A percentile compares a stretch with the other conserved stretches of the same genome.
Evolutionary conservation across 495 filamentous ascomycete genomes (phyloP).

Genomic region (Trichocladium antarcticum): DNA sequence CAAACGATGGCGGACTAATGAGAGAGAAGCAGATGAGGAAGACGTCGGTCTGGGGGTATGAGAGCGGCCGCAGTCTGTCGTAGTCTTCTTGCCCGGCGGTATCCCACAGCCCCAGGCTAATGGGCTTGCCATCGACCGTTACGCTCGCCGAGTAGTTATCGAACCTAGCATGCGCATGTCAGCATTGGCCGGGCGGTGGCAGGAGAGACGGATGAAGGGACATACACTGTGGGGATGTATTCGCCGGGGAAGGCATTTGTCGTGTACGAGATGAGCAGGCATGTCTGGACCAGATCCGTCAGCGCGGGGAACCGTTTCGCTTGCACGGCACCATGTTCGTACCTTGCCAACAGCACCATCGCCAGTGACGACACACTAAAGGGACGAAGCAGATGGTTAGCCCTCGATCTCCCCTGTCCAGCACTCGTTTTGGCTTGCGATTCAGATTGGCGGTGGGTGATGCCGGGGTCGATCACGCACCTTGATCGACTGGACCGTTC

Average conservation of each 20-base stretch:
- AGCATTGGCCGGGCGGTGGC: constrained; percentile 44
- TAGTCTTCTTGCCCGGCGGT: constrained; percentile 98
- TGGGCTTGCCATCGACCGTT: constrained; percentile 95
- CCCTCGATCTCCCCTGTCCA: neutral
- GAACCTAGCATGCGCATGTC: constrained; percentile 51
- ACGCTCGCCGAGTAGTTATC: constrained; percentile 99
- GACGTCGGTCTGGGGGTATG: constrained; percentile 95
- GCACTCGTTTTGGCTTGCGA: constrained; percentile 1
- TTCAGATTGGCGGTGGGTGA: constrained; percentile 10
- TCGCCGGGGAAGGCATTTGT: constrained; percentile 98
- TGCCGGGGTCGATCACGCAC: constrained; percentile 25
- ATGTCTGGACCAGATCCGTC: constrained; percentile 55
- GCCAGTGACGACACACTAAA: constrained; percentile 92
- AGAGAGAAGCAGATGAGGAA: constrained; percentile 98
- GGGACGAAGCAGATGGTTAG: constrained; percentile 19
- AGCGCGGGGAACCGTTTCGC: neutral
- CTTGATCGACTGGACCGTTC: constrained; percentile 46
- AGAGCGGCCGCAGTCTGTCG: constrained; percentile 87
- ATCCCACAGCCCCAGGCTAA: constrained; percentile 96
- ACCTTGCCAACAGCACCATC: constrained; percentile 99
- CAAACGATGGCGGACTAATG: constrained; percentile 92
- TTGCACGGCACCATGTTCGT: constrained; percentile 17
- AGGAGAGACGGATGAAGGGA: constrained; percentile 20
- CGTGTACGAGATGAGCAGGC: constrained; percentile 96
- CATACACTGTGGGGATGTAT: constrained; percentile 98